phyloP scores from a whole-genome alignment of 225 moss, liverwort and hornwort genomes.

The Straminergon stramineum region DNA sequence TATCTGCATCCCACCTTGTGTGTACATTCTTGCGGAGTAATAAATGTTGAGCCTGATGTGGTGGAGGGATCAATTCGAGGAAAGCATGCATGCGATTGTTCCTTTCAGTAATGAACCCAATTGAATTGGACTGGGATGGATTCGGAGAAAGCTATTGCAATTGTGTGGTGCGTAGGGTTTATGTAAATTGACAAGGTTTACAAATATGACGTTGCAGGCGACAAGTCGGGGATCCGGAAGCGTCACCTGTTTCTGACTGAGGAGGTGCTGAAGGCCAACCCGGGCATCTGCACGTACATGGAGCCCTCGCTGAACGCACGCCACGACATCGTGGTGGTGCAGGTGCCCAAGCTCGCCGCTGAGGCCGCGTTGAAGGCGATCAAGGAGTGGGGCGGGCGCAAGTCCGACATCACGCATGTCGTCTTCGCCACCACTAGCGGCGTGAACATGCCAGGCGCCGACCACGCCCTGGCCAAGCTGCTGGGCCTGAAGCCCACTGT shows the following conservation, averaged over 20 bases:
- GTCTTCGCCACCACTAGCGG: neutral
- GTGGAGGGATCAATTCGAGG: neutral
- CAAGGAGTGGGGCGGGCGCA: neutral
- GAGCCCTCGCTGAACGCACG: neutral
- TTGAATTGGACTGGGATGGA: neutral
- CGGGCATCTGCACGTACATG: neutral
- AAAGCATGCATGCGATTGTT: too few relatives aligned
- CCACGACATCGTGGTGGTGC: neutral
- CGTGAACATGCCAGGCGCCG: neutral
- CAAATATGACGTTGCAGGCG: neutral
- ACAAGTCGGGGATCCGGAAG: neutral
- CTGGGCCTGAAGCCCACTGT: neutral
- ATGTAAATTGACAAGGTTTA: neutral
- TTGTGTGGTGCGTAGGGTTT: too few relatives aligned
- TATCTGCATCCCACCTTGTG: neutral
- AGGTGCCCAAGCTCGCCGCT: neutral
- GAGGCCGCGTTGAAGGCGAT: neutral
- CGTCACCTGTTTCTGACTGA: neutral
- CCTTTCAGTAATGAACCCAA: neutral
- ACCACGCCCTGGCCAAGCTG: neutral
- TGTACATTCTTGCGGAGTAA: neutral
- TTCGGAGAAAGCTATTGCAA: neutral
- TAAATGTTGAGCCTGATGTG: neutral
- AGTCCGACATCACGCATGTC: neutral
- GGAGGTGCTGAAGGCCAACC: neutral